Conservation (phyloP, 768 basidiomycete genomes). For the Agaricus subrufescens region DNA sequence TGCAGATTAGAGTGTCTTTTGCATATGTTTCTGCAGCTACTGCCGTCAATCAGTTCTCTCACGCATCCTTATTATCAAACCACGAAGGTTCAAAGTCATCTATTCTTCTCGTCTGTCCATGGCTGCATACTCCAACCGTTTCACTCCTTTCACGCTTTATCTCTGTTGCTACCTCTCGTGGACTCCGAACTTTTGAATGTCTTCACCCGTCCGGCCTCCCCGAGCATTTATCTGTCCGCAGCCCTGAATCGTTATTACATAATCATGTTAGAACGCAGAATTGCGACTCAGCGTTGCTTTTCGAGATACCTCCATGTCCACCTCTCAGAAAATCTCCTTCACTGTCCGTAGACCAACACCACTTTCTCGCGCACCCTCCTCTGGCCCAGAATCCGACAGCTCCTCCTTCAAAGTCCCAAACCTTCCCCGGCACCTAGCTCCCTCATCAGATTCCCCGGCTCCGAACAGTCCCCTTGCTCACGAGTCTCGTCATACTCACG, state of each 20-base stretch:
- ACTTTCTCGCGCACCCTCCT: conserved; percentile 54
- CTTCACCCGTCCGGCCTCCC: neutral
- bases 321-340: conserved; percentile 61
- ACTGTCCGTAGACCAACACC: conserved; percentile 80
- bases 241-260: neutral
- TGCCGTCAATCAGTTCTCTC: too few relatives aligned
- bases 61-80: too few relatives aligned
- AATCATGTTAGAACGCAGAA: too few relatives aligned
- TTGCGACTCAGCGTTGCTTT: too few relatives aligned
- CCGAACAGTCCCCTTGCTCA: conserved; percentile 52
- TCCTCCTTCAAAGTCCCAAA: conserved; percentile 52
- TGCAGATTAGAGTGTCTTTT: neutral
- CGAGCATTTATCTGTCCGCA: too few relatives aligned
- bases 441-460: conserved; percentile 33
- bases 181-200: too few relatives aligned
- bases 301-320: conserved; percentile 5
- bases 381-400: conserved; percentile 58
- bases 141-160: too few relatives aligned
- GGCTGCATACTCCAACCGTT: too few relatives aligned
- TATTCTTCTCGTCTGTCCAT: too few relatives aligned
- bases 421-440: conserved; percentile 52
- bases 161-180: too few relatives aligned
- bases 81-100: too few relatives aligned
- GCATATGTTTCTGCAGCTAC: too few relatives aligned
- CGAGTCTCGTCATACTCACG: conserved; percentile 17